Evolutionary conservation across 2,329 filamentous ascomycete genomes (phyloP).

Genomic region (Diaporthe sp.): DNA sequence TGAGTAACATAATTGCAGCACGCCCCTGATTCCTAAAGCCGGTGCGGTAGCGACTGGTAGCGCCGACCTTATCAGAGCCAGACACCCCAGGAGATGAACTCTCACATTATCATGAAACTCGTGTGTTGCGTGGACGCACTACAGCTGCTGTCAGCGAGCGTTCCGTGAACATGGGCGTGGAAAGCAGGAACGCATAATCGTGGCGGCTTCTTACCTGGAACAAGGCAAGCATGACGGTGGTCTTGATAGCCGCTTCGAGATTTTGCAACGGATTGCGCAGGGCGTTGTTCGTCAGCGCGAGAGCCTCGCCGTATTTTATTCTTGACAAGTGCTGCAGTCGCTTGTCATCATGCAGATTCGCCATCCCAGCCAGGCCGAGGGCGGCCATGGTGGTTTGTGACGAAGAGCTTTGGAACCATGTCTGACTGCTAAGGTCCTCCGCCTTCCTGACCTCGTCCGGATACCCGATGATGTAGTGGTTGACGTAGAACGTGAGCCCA

Average conservation of each 20-base stretch:
- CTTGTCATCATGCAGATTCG: slow-evolving; percentile 61
- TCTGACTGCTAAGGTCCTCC: slow-evolving; percentile 48
- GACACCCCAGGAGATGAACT: slow-evolving; percentile 68
- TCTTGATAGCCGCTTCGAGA: slow-evolving; percentile 58
- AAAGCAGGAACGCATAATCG: slow-evolving; percentile 13
- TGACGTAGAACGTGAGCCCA: slow-evolving; percentile 62
- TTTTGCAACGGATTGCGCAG: slow-evolving; percentile 48
- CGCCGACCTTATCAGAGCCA: slow-evolving; percentile 64
- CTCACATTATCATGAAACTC: slow-evolving; percentile 61
- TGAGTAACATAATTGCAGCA: slow-evolving; percentile 67
- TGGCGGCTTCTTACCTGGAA: slow-evolving; percentile 62
- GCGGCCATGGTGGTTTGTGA: slow-evolving; percentile 64
- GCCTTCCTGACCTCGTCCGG: slow-evolving; percentile 58
- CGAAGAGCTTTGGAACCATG: slow-evolving; percentile 51
- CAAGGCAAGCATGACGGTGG: slow-evolving; percentile 68
- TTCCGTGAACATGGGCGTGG: neutral
- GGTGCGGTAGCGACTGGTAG: slow-evolving; percentile 50
- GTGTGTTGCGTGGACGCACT: slow-evolving; percentile 42
- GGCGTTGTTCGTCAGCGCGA: slow-evolving; percentile 57
- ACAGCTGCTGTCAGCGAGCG: neutral
- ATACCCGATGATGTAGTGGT: slow-evolving; percentile 61
- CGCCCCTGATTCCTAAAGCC: slow-evolving; percentile 59
- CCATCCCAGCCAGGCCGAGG: slow-evolving; percentile 67
- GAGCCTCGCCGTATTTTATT: slow-evolving; percentile 63
- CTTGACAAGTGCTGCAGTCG: slow-evolving; percentile 58